phyloP scores from a whole-genome alignment of 2,329 filamentous ascomycete species.

The Biscogniauxia mediterranea region DNA sequence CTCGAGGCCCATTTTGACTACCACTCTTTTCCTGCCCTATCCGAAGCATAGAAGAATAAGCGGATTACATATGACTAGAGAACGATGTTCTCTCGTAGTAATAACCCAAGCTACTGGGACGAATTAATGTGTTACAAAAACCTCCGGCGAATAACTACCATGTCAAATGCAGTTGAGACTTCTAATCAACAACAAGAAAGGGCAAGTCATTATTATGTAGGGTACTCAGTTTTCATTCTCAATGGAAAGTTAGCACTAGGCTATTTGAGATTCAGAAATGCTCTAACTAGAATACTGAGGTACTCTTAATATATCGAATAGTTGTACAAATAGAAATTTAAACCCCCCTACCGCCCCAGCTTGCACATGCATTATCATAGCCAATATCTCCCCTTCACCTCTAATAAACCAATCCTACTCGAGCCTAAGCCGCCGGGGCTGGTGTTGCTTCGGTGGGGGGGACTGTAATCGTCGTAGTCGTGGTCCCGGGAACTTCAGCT shows the following conservation, averaged over 20 bases:
- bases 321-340: not conserved
- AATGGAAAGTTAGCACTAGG: not conserved
- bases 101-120: no score
- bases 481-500: not conserved
- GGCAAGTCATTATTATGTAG: no score
- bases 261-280: not conserved
- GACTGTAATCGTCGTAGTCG: not conserved
- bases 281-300: not conserved
- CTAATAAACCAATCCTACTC: not conserved
- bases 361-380: not conserved
- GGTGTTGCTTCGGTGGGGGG: not conserved
- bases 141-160: no score
- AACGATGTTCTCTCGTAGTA: no score
- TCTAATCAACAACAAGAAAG: no score
- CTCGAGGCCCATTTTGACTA: not conserved
- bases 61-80: no score
- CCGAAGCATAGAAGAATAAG: no score
- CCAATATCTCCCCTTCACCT: not conserved
- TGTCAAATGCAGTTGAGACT: no score
- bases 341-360: not conserved
- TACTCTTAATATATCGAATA: not conserved
- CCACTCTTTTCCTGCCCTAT: no score
- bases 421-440: not conserved
- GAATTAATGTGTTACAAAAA: no score
- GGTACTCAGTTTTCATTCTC: no score